Conservation (phyloP, 352 stramenopile species). For the Phytophthora megakarya region DNA sequence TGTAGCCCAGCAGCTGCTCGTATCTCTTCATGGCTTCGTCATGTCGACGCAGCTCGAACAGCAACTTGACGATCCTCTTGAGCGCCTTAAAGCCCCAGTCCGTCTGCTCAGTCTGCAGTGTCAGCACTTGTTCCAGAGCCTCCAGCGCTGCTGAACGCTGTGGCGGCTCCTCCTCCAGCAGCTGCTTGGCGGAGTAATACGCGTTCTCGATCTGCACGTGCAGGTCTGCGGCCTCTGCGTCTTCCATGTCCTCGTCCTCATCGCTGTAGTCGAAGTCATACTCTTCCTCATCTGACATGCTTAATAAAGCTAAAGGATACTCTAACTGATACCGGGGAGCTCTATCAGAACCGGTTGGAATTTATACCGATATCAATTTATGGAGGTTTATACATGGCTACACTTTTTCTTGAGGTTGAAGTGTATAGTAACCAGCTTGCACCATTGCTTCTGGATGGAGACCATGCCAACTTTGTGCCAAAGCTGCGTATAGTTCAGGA, state of each 20-base stretch:
- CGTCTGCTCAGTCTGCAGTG: slow-evolving; percentile 56
- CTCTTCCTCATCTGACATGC: slow-evolving; percentile 66
- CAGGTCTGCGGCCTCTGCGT: slow-evolving; percentile 66
- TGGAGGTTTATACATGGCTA: not conserved
- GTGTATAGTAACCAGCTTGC: not conserved
- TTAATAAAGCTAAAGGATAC: no score
- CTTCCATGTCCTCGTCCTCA: slow-evolving; percentile 90
- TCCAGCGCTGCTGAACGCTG: slow-evolving; percentile 45
- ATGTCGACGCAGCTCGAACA: slow-evolving; percentile 78
- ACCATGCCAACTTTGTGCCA: slow-evolving; percentile 78
- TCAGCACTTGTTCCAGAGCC: slow-evolving; percentile 60
- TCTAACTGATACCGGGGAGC: not conserved
- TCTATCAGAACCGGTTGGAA: not conserved
- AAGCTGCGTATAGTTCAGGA: slow-evolving; percentile 68
- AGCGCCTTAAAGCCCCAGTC: slow-evolving; percentile 95
- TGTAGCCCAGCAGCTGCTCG: slow-evolving; percentile 89
- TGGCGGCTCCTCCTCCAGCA: slow-evolving; percentile 63
- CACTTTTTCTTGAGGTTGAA: not conserved
- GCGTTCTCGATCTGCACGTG: slow-evolving; percentile 93
- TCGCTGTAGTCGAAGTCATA: slow-evolving; percentile 94
- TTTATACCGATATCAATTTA: not conserved
- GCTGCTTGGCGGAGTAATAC: slow-evolving; percentile 93
- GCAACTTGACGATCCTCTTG: slow-evolving; percentile 95
- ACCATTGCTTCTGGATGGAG: slow-evolving; percentile 81
- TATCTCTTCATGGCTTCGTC: slow-evolving; percentile 85